Base-by-base conservation (phyloP, 305 asterid genomes). In the Caryopteris hybrid region DNA sequence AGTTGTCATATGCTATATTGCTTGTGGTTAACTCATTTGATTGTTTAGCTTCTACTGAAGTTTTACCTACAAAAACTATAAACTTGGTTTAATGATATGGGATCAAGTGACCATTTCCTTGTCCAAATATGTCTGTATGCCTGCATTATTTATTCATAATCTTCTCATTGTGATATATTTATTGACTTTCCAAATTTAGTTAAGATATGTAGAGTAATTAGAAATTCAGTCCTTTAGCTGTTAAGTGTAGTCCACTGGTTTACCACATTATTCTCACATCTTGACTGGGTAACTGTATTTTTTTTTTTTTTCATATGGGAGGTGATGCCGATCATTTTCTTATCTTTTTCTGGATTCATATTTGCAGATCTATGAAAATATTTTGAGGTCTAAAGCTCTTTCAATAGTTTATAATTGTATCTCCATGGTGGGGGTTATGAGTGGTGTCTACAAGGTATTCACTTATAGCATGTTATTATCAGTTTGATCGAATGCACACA, bases 371-470 rank as follows among this genome's bases (percentile, higher is more conserved):
- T 89, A 88, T 72, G 96, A 84, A 73, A 89, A 86, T 59, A 53
- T 78, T 74, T 80, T 86, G 73, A 86, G 90, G 76, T 78, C 86
- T 77, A 94, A 86, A 79, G 96, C 96, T 56, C 76, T 94, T 79
- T 80, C 96, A 64, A 77, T 91, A 66, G 88, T 92, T 58, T 89
- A 94, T 83, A 83, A 88, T 63, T 91, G 96, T 76, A 81, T 83
- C 55, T 84, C 99, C 69, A 73, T 94, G 81, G 84, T 91, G 45
- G 99, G 97, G 73, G 82, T 73, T 51, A 86, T 94, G 91, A 89
- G 90, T 64, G 99, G 96, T 51, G 95, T 91, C 52, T 91, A 87
- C 74, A 80, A 89, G 99, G 99, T 91, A 85, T 76, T 62, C 64
- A 70, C 48, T 56, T 54, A 20, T 68, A 34, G 61, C 70, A 64